Conservation (phyloP, 305 asterid genomes). For the Fraxinus platypoda region DNA sequence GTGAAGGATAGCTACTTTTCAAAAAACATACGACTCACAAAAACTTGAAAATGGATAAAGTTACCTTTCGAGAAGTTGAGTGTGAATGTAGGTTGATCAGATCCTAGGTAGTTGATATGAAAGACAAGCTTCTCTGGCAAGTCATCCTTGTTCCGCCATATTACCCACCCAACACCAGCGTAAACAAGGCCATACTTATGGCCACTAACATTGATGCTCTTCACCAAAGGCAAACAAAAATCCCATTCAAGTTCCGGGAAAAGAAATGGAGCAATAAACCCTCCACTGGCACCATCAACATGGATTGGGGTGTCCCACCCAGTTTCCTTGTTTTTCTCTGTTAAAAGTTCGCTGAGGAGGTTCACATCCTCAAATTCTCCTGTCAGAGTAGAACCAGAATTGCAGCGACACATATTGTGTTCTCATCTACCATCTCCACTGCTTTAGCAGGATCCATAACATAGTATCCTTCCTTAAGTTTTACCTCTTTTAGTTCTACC, state of each 20-base stretch:
- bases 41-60: slow-evolving; percentile 13
- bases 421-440: slow-evolving; percentile 64
- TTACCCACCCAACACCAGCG: slow-evolving; percentile 68
- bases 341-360: slow-evolving; percentile 51
- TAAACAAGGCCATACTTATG: slow-evolving; percentile 46
- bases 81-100: slow-evolving; percentile 73
- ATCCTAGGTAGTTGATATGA: slow-evolving; percentile 66
- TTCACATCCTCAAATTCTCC: slow-evolving; percentile 74
- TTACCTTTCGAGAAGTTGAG: slow-evolving; percentile 68
- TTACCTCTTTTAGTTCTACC: slow-evolving; percentile 67
- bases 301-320: slow-evolving; percentile 71
- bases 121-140: slow-evolving; percentile 62
- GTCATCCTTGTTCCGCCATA: slow-evolving; percentile 59
- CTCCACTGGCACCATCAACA: slow-evolving; percentile 78
- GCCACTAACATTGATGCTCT: slow-evolving; percentile 57
- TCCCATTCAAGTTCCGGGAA: slow-evolving; percentile 69
- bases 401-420: slow-evolving; percentile 63
- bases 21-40: not conserved
- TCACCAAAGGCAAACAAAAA: slow-evolving; percentile 60
- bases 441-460: slow-evolving; percentile 60
- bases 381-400: slow-evolving; percentile 62
- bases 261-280: slow-evolving; percentile 61
- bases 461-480: slow-evolving; percentile 60
- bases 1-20: not conserved
- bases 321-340: slow-evolving; percentile 51